Percentiles rank a stretch among this genome's conserved stretches.
phyloP scores from a whole-genome alignment of 441 rosid genomes.

The Jatropha podagrica region DNA sequence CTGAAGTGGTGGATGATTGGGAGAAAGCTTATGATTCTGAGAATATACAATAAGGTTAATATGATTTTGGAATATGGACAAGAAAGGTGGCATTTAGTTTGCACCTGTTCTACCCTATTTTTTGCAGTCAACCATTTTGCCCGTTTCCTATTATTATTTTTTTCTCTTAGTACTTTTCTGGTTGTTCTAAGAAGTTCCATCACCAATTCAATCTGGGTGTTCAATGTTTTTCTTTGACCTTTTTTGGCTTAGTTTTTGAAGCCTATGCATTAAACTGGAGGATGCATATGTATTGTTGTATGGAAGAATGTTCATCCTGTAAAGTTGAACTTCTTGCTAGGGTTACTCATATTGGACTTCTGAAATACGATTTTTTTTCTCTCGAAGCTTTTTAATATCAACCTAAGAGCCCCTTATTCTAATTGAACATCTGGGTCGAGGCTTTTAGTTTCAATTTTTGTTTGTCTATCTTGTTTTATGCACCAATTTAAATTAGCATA shows the following conservation, averaged over 20 bases:
- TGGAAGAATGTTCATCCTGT: neutral
- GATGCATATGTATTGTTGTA: neutral
- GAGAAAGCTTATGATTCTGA: slow-evolving; percentile 61
- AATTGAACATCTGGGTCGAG: neutral
- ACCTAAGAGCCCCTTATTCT: no score
- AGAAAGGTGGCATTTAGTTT: neutral
- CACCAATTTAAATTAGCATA: no score
- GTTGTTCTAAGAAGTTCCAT: neutral
- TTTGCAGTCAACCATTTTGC: neutral
- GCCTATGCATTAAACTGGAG: neutral
- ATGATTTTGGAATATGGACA: neutral
- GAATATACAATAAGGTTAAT: slow-evolving; percentile 7
- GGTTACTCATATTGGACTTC: neutral
- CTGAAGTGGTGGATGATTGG: slow-evolving; percentile 90
- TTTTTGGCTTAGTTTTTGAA: neutral
- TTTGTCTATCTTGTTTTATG: no score
- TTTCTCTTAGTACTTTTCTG: neutral
- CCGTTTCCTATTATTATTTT: no score
- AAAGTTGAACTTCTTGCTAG: neutral
- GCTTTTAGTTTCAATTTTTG: no score
- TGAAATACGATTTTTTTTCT: neutral
- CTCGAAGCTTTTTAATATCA: neutral
- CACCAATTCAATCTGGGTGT: neutral
- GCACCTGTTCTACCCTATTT: neutral
- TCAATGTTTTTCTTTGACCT: neutral